Evolutionary conservation across 352 stramenopile genomes (phyloP).

Genomic region (Globisporangium apiculatum): DNA sequence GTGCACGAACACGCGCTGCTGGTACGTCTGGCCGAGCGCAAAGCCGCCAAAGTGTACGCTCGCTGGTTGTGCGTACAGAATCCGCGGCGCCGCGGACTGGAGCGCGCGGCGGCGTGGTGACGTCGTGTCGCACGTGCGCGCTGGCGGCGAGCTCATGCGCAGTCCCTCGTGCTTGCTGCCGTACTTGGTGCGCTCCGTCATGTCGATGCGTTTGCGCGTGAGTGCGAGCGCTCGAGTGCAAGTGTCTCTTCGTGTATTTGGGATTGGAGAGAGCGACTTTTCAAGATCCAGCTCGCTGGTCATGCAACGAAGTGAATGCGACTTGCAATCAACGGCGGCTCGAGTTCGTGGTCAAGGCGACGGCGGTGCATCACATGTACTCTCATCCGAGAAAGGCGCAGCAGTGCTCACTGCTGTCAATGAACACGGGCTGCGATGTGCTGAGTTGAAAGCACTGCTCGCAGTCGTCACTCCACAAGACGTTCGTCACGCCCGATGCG

Average conservation of each 20-base stretch:
- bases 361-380: slow-evolving; percentile 96
- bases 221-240: too few relatives aligned
- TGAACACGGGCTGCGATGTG: slow-evolving; percentile 95
- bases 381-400: slow-evolving; percentile 96
- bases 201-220: background rate
- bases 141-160: slow-evolving; percentile 10
- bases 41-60: slow-evolving; percentile 89
- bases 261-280: background rate
- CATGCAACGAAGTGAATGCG: slow-evolving; percentile 90
- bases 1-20: slow-evolving; percentile 63
- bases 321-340: slow-evolving; percentile 94
- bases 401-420: slow-evolving; percentile 95
- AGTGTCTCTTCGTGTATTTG: too few relatives aligned
- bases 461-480: slow-evolving; percentile 95
- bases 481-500: slow-evolving; percentile 96
- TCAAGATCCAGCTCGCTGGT: slow-evolving; percentile 54
- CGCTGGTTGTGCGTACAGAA: slow-evolving; percentile 46
- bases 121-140: slow-evolving; percentile 9
- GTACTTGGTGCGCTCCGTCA: slow-evolving; percentile 10
- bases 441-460: slow-evolving; percentile 96
- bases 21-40: slow-evolving; percentile 40
- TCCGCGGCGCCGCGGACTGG: slow-evolving; percentile 16
- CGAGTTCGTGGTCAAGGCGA: slow-evolving; percentile 95
- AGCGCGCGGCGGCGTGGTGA: slow-evolving; percentile 18
- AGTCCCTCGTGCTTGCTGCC: slow-evolving; percentile 9